Conservation (phyloP, 495 filamentous ascomycete genomes). For the Hyaloscypha hepaticicola region DNA sequence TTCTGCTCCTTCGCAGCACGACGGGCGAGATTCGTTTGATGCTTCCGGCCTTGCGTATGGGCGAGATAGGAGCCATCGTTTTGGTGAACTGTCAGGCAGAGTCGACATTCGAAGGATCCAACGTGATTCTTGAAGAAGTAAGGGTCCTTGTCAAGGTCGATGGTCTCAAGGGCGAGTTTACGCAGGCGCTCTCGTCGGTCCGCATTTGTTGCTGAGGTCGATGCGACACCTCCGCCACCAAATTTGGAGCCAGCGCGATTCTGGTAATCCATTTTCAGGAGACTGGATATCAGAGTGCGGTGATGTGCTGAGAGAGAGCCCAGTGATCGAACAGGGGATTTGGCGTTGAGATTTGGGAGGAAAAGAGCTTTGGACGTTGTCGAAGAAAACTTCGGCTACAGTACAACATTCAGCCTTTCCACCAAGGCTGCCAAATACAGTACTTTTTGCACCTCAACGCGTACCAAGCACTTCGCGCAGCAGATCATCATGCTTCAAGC, state of each 20-base stretch:
- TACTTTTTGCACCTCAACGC: no score
- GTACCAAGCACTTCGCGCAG: background rate
- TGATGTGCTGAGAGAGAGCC: background rate
- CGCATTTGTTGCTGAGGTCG: conserved; percentile 88
- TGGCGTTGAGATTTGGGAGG: conserved; percentile 2
- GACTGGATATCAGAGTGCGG: background rate
- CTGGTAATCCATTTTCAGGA: conserved; percentile 61
- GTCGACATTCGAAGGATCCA: conserved; percentile 95
- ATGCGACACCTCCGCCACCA: conserved; percentile 95
- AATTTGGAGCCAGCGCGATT: conserved; percentile 98
- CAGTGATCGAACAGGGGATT: background rate
- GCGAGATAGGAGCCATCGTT: conserved; percentile 99
- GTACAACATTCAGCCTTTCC: conserved; percentile 27
- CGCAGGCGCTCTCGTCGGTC: conserved; percentile 96
- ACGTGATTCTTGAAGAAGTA: conserved; percentile 99
- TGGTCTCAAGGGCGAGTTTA: conserved; percentile 96
- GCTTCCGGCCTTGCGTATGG: conserved; percentile 97
- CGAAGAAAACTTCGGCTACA: conserved; percentile 15
- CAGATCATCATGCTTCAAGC: background rate
- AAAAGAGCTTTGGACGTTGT: background rate
- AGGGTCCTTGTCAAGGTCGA: conserved; percentile 98
- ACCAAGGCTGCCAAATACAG: conserved; percentile 12
- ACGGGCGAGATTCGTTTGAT: conserved; percentile 98
- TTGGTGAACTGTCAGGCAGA: conserved; percentile 98
- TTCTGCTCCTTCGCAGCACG: conserved; percentile 92